Conservation (phyloP, 129 eudicot genomes). For the Flaveria robusta region DNA sequence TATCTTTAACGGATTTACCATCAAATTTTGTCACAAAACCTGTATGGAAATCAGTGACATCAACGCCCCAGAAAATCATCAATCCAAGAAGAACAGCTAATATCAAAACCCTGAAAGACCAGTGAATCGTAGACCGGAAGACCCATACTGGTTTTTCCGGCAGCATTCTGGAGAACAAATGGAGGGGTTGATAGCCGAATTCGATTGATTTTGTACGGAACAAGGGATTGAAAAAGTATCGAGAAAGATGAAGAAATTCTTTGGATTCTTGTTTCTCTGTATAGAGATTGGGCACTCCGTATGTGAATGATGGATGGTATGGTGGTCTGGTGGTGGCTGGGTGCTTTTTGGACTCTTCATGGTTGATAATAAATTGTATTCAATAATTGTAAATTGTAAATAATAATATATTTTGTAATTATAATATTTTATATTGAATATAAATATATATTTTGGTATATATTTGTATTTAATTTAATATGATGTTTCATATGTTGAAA, state of each 20-base stretch:
- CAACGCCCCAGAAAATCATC: slow-evolving; percentile 58
- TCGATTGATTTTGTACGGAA: not conserved
- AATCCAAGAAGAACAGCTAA: slow-evolving; percentile 54
- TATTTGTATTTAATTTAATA: too few species aligned
- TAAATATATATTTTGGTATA: too few species aligned
- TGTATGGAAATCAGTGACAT: slow-evolving; percentile 37
- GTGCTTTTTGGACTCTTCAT: too few species aligned
- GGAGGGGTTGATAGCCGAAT: not conserved
- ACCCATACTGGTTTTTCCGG: slow-evolving; percentile 60
- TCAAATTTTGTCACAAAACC: slow-evolving; percentile 40
- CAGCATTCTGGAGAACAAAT: slow-evolving; percentile 23
- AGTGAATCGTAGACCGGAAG: slow-evolving; percentile 56
- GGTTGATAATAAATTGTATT: too few species aligned
- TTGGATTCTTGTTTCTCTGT: slow-evolving; percentile 11
- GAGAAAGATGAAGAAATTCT: slow-evolving; percentile 3
- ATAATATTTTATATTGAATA: too few species aligned
- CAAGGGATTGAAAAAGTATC: slow-evolving; percentile 2
- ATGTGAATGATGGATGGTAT: not conserved
- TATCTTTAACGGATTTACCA: slow-evolving; percentile 22
- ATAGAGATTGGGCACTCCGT: slow-evolving; percentile 14
- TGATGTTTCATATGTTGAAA: too few species aligned
- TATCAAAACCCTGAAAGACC: slow-evolving; percentile 59
- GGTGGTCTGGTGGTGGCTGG: not conserved
- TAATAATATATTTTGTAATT: too few species aligned
- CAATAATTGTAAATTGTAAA: too few species aligned